Percentiles rank a stretch among this genome's conserved stretches.
These are phyloP conservation scores for Raffaelea ambrosiae DNA, from an alignment of 2,329 filamentous ascomycete genomes.

Conservation along the genomic window DNA sequence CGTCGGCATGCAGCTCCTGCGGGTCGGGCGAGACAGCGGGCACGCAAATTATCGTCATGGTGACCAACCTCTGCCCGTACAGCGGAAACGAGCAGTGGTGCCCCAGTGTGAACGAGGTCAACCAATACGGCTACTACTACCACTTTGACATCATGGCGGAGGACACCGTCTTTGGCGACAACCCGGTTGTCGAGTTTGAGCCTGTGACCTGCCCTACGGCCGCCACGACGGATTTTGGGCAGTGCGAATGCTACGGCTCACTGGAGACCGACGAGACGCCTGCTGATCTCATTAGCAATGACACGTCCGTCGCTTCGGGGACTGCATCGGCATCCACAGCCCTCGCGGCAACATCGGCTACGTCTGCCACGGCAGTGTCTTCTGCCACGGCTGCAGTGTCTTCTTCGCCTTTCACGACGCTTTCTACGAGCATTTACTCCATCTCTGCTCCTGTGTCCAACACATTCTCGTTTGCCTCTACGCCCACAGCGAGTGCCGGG, in stretches of 20 bases:
- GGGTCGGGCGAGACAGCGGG: constrained; percentile 16
- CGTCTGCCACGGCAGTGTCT: background rate
- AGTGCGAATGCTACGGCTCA: constrained; percentile 16
- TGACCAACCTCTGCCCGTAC: constrained; percentile 27
- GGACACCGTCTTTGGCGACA: constrained; percentile 23
- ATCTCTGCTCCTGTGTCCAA: too few relatives aligned
- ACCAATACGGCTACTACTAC: constrained; percentile 24
- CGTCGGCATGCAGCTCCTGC: constrained; percentile 14
- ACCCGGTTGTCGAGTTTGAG: constrained; percentile 23
- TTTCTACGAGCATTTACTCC: too few relatives aligned
- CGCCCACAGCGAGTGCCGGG: too few relatives aligned
- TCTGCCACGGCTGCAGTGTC: too few relatives aligned
- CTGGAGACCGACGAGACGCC: constrained; percentile 3
- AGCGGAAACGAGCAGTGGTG: constrained; percentile 26
- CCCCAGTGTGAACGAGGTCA: constrained; percentile 19
- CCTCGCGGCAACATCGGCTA: background rate
- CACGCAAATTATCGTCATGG: constrained; percentile 20
- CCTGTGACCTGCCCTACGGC: constrained; percentile 19
- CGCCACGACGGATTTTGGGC: constrained; percentile 16
- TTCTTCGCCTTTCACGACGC: too few relatives aligned
- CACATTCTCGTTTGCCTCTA: too few relatives aligned
- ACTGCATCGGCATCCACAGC: background rate
- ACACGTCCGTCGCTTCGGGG: background rate
- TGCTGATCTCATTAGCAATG: background rate
- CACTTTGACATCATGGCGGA: constrained; percentile 27